phyloP scores from a whole-genome alignment of 352 stramenopile genomes.

The Phytophthora capsici region DNA sequence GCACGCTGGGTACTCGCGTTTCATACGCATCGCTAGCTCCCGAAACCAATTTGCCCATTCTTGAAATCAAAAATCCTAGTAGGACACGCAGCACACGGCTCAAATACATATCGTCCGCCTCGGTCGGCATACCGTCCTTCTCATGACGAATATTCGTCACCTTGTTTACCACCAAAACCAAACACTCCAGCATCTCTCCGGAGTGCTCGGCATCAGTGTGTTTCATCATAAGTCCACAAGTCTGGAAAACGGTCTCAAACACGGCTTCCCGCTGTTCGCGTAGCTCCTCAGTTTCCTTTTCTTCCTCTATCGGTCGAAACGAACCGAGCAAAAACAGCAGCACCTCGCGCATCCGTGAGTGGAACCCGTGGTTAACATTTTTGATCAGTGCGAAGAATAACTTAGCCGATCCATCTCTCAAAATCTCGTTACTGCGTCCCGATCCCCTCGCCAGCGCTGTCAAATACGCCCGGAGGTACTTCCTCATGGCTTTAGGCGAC shows the following conservation, averaged over 20 bases:
- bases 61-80: constrained; percentile 61
- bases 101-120: constrained; percentile 69
- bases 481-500: constrained; percentile 71
- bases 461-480: constrained; percentile 84
- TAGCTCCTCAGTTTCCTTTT: constrained; percentile 21
- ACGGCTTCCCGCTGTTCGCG: constrained; percentile 42
- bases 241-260: constrained; percentile 76
- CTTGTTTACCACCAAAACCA: constrained; percentile 66
- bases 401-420: constrained; percentile 88
- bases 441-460: constrained; percentile 75
- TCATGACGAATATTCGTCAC: constrained; percentile 39
- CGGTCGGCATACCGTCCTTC: constrained; percentile 21
- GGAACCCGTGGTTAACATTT: constrained; percentile 87
- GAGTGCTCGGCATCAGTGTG: constrained; percentile 77
- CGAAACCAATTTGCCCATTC: constrained; percentile 58
- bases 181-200: constrained; percentile 71
- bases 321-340: constrained; percentile 74
- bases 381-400: constrained; percentile 85
- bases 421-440: constrained; percentile 59
- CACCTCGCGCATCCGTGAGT: constrained; percentile 86
- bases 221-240: constrained; percentile 74
- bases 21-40: constrained; percentile 41
- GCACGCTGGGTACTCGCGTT: constrained; percentile 46
- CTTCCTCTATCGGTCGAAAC: constrained; percentile 59
- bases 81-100: constrained; percentile 70